Percentiles rank a stretch among this genome's conserved stretches.
Conservation (phyloP, 192 early-diverging fungal species). For the Backusella tuberculispora region DNA sequence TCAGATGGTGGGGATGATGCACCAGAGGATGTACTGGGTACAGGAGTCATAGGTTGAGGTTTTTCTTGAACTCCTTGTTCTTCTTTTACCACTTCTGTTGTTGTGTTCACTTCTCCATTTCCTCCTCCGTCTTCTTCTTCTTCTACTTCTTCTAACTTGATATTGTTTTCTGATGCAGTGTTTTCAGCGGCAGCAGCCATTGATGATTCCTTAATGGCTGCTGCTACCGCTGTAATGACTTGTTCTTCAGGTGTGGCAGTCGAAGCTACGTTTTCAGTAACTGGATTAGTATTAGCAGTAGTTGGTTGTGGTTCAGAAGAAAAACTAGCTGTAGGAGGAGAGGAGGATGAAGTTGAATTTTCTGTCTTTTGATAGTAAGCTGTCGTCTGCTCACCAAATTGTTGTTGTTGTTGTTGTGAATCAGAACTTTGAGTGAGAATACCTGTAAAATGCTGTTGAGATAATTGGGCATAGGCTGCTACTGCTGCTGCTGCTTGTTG, state of each 20-base stretch:
- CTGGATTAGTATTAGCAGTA: background rate
- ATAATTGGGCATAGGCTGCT: constrained; percentile 6
- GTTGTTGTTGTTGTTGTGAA: background rate
- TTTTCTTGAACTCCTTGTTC: background rate
- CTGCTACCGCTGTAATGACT: background rate
- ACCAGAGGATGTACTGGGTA: constrained; percentile 34
- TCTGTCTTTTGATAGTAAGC: background rate
- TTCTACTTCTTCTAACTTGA: background rate
- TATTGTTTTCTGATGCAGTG: background rate
- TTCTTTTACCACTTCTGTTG: background rate
- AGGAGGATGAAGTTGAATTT: no score
- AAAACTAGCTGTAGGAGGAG: background rate
- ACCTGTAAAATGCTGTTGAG: background rate
- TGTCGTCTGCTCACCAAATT: constrained; percentile 9
- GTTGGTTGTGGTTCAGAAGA: background rate
- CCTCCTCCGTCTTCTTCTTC: background rate
- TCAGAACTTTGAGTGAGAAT: constrained; percentile 6
- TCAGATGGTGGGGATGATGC: constrained; percentile 34
- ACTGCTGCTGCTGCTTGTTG: background rate
- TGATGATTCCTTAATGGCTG: background rate
- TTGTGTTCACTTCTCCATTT: background rate
- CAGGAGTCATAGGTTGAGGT: constrained; percentile 38
- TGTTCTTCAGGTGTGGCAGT: constrained; percentile 4
- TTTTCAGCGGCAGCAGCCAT: background rate
- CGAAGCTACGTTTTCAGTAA: constrained; percentile 6